Base-by-base conservation (phyloP, 2,329 filamentous ascomycete genomes). In the Mycosphaerella arachidis region DNA sequence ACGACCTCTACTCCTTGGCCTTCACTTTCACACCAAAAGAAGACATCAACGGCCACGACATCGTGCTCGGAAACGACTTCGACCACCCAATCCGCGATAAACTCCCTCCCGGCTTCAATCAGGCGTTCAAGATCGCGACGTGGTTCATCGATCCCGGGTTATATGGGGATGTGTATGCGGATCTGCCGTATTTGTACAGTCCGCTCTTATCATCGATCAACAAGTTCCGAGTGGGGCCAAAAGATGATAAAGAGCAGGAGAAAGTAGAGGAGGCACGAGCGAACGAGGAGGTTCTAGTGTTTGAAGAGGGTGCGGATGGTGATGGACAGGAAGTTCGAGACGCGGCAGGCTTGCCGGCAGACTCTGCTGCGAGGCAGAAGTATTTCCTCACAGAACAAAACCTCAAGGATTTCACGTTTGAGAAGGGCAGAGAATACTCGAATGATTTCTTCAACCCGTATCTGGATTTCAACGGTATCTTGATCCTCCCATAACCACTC, bases 1-100 rank as follows among this genome's bases (percentile, higher is more conserved):
- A 81, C 63, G 92, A 97, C 75, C 89, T 91, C 72, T 97, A 97
- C 79, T 90, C 87, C 68, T 91, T 97, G 68, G 82, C 85, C 33
- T 88, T 96, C 71, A 83, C 84, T 50, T 90, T 97, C 74, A 86
- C 83, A 0, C 90, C 89, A n/a, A 90, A 89, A 68, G 68, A 77
- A 31, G 75, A 75, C 37, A 86, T 96, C 58, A 80, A 81, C 3
- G 91, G 85, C 48, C 75, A 84, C 29, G 86, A 95, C 63, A 80
- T 99, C 2, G 86, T 97, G 56, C 96, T 96, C 68, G 94, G 93
- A 46, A 97, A 97, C 74, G 92, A 97, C 79, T 97, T 97, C 72
- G 92, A 96, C 71, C 85, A 89, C 54, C 91, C 94, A 0, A 94
- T 99, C 67, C 85, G 91, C 31, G 89, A 96, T 72, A 84, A 87